These are phyloP conservation scores for Clonostachys byssicola DNA, from an alignment of 2,329 filamentous ascomycete species.

Conservation along the genomic window DNA sequence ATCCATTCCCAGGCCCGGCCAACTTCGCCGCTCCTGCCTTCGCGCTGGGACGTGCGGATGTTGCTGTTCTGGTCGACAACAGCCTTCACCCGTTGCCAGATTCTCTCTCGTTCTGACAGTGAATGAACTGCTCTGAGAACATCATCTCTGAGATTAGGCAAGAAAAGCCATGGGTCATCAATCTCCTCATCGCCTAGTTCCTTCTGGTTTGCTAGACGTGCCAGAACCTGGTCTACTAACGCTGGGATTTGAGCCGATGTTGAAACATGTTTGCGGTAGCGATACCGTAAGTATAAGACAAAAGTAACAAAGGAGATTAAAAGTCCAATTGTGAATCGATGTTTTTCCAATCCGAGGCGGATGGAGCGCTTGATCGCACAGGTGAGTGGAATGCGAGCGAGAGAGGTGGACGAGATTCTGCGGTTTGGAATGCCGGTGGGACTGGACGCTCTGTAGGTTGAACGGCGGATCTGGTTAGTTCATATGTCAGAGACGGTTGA, in stretches of 20 bases:
- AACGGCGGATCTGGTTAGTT: conserved; percentile 85
- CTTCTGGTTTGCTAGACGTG: conserved; percentile 79
- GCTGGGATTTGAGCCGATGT: conserved; percentile 72
- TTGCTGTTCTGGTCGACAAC: conserved; percentile 95
- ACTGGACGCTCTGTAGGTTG: conserved; percentile 67
- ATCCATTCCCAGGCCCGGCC: conserved; percentile 69
- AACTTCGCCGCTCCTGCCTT: conserved; percentile 62
- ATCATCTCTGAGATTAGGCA: conserved; percentile 88
- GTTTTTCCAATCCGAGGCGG: conserved; percentile 76
- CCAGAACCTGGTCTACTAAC: conserved; percentile 79
- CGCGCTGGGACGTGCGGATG: conserved; percentile 70
- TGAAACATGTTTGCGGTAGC: conserved; percentile 58
- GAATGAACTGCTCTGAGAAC: conserved; percentile 80
- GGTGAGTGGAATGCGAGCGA: conserved; percentile 84
- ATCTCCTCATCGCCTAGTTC: conserved; percentile 66
- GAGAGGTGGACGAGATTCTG: conserved; percentile 78
- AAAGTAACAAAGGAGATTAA: conserved; percentile 45
- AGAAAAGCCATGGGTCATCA: conserved; percentile 76
- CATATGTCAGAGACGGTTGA: conserved; percentile 44
- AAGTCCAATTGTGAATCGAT: conserved; percentile 80
- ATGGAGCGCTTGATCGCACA: conserved; percentile 77
- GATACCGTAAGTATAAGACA: conserved; percentile 59
- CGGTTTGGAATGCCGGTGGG: conserved; percentile 56
- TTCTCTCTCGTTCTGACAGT: conserved; percentile 67
- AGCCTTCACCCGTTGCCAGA: conserved; percentile 79